Evolutionary conservation across 106 monocot genomes (phyloP), one percentile per base, ranked within the genome.

Genomic region (Acanthochlamys bracteata): DNA sequence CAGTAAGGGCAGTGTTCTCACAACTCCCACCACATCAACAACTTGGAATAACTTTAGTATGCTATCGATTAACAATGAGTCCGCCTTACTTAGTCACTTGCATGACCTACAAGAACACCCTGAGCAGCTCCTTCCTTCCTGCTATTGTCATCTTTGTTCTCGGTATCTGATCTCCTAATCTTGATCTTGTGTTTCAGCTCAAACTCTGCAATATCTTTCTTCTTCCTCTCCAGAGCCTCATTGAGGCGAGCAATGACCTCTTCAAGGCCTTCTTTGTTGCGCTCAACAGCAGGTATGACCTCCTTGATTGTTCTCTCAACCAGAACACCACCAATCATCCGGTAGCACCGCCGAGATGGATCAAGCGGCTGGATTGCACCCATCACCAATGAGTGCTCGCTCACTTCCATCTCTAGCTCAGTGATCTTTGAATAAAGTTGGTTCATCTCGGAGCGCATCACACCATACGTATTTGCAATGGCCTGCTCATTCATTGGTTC

Each of bases 181-280:
- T 80, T 96, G 68, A 96, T 96, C 87, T 90, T 90, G 41, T 96
- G 75, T 76, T 83, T 96, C 80, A 90, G 23, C 73, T 96, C 95
- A 70, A 96, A 96, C 65, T 96, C 95, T 0, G 73, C 25, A 13
- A 90, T 76, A 66, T 95, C 94, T 61, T 86, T 86, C 61, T 90
- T 95, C 82, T 96, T 96, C 78, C 72, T 90, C 76, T 96, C 95
- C 41, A 95, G 41, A 7, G 90, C 75, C 67, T 95, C 95, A 13
- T 84, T 74, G 12, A 96, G 78, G 47, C 95, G 76, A 14, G 84
- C 73, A 22, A 96, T 73, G 19, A 96, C 86, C 63, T 96, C 95
- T 62, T 88, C 86, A 3, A 90, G 74, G n/a, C 95, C 95, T 15
- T 84, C 90, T 57, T 81, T 90, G 80, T 90, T 90, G 65, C 86